Evolutionary conservation across 805 yeast genomes (phyloP).

Genomic region (Vanderwaltozyma polyspora): DNA sequence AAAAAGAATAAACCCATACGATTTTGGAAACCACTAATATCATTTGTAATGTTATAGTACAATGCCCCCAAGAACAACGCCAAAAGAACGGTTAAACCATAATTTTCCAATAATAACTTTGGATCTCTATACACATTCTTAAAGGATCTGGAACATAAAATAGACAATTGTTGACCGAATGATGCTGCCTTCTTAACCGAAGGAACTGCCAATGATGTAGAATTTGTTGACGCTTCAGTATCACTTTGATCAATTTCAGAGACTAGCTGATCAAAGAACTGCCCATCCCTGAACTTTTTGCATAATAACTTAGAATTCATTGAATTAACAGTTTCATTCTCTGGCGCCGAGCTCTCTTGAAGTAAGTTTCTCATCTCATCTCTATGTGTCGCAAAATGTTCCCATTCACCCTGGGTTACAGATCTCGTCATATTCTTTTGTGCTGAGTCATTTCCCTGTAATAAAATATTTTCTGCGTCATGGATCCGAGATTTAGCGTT

Average conservation of each 20-base stretch:
- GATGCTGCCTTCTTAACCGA: slow-evolving; percentile 33
- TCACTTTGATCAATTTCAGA: background rate
- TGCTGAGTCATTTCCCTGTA: slow-evolving; percentile 2
- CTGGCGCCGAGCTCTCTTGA: slow-evolving; percentile 6
- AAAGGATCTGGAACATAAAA: slow-evolving; percentile 77
- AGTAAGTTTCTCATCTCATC: slow-evolving; percentile 43
- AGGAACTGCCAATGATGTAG: background rate
- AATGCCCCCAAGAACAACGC: slow-evolving; percentile 79
- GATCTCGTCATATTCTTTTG: slow-evolving; percentile 14
- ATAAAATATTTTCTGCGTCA: too few species aligned
- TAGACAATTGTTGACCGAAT: slow-evolving; percentile 51
- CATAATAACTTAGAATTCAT: slow-evolving; percentile 16
- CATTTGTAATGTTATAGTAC: slow-evolving; percentile 73
- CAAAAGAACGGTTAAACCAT: slow-evolving; percentile 60
- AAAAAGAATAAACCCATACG: slow-evolving; percentile 90
- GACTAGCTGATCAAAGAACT: slow-evolving; percentile 10
- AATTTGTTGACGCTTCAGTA: background rate
- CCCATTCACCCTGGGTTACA: slow-evolving; percentile 74
- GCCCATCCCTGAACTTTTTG: slow-evolving; percentile 26
- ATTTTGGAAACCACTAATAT: slow-evolving; percentile 94
- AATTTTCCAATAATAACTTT: slow-evolving; percentile 73
- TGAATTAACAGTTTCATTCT: slow-evolving; percentile 3
- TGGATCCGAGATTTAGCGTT: too few species aligned
- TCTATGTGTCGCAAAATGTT: slow-evolving; percentile 69
- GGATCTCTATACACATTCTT: slow-evolving; percentile 91